Conservation (phyloP, 2,329 filamentous ascomycete genomes). For the Alternaria panax region DNA sequence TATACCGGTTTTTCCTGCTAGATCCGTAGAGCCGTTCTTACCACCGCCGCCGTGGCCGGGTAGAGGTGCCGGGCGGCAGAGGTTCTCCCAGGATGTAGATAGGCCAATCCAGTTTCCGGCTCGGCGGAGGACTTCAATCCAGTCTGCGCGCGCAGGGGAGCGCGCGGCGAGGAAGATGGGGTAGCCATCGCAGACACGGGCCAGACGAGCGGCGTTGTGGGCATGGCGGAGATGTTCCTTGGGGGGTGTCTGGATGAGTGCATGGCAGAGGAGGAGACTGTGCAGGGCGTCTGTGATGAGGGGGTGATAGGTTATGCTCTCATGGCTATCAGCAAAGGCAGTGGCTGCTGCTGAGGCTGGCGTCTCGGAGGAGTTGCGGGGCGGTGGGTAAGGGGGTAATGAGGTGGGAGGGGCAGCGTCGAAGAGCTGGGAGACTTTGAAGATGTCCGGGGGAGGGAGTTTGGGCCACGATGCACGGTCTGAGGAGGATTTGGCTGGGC, state of each 20-base stretch:
- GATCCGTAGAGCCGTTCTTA: slow-evolving; percentile 5
- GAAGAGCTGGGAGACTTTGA: slow-evolving; percentile 72
- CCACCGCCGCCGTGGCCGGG: slow-evolving; percentile 35
- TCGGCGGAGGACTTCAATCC: slow-evolving; percentile 76
- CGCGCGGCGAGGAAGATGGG: slow-evolving; percentile 79
- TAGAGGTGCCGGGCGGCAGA: slow-evolving; percentile 64
- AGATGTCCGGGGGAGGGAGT: slow-evolving; percentile 59
- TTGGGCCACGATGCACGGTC: slow-evolving; percentile 53
- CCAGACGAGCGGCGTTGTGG: slow-evolving; percentile 79
- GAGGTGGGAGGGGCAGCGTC: slow-evolving; percentile 69
- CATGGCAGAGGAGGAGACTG: slow-evolving; percentile 77
- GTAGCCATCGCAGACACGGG: slow-evolving; percentile 77
- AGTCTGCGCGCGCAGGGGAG: slow-evolving; percentile 77
- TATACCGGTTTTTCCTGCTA: slow-evolving; percentile 1
- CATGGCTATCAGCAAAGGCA: slow-evolving; percentile 58
- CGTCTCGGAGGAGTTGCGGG: slow-evolving; percentile 42
- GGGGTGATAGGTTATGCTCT: slow-evolving; percentile 81
- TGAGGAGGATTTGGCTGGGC: slow-evolving; percentile 36
- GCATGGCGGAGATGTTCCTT: slow-evolving; percentile 82
- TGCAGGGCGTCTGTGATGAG: slow-evolving; percentile 81
- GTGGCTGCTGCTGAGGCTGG: slow-evolving; percentile 44
- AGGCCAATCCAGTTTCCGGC: slow-evolving; percentile 75
- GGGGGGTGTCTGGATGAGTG: slow-evolving; percentile 77
- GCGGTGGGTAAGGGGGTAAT: slow-evolving; percentile 70
- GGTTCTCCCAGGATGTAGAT: slow-evolving; percentile 69